Evolutionary conservation across 495 filamentous ascomycete species (phyloP), one percentile per base, ranked within the genome.

Genomic region (Penicillium steckii): DNA sequence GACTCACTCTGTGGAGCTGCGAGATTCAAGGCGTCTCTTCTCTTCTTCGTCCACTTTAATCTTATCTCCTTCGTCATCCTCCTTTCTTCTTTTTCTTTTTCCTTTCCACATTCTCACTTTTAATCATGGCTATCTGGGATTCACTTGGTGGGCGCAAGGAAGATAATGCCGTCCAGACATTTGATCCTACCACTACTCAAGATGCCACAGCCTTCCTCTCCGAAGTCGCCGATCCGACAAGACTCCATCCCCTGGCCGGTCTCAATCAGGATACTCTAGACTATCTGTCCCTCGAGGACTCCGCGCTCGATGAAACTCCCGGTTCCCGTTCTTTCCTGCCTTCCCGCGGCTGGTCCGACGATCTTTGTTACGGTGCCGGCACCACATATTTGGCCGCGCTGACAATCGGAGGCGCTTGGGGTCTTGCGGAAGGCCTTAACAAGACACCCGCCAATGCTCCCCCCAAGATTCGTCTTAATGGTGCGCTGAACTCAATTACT

Each of bases 311-410:
- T 30, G 80, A 92, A 61, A 81, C 95, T n/a, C 90, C 94, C 44
- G 92, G 91, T 61, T 78, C 83, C 33, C 87, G 87, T 50, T 90
- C 91, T 12, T 86, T 89, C 29, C 81, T 98, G 27, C 95, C 95
- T 4, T 96, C 91, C 23, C 86, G 95, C 66, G 94, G 94, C 59
- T 98, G 95, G 85, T 94, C 89, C 44, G 94, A 98, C 67, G 94
- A 98, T 70, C 84, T 98, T 44, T 97, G 94, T 73, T 98, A 98
- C 66, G 95, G 95, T 61, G 91, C 93, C 21, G 94, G 94, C 48
- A 85, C 92, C 29, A 95, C 90, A 56, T 98, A 98, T 70, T 81
- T 98, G 45, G 76, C 85, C 9, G 94, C 86, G 1, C 76, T 98
- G 55, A 81, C 89, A n/a, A 46, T 95, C 33, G 94, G 94, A 61